phyloP scores from a whole-genome alignment of 495 filamentous ascomycete species.

The Elasticomyces elasticus region DNA sequence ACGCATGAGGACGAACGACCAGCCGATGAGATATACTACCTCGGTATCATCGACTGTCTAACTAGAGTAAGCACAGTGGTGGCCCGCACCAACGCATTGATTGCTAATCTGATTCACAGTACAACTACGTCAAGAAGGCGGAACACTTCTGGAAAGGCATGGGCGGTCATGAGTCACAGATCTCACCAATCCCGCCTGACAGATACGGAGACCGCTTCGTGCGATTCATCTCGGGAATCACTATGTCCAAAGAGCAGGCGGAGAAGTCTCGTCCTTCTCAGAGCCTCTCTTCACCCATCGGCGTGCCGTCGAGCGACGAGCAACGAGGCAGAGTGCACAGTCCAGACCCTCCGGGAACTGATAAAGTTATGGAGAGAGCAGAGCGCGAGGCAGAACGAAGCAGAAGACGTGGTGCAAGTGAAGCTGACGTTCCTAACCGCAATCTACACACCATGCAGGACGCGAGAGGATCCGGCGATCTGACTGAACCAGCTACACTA shows the following conservation, averaged over 20 bases:
- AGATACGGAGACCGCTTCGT: constrained; percentile 91
- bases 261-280: constrained; percentile 44
- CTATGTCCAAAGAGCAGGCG: constrained; percentile 73
- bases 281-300: neutral
- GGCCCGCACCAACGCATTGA: neutral
- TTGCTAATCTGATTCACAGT: constrained; percentile 45
- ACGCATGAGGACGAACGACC: constrained; percentile 81
- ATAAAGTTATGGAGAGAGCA: constrained; percentile 44
- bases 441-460: constrained; percentile 43
- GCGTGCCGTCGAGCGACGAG: neutral
- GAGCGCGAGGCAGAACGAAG: constrained; percentile 37
- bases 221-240: constrained; percentile 81
- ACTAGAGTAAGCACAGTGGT: constrained; percentile 64
- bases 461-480: constrained; percentile 38
- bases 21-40: constrained; percentile 90
- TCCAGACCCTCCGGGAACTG: constrained; percentile 40
- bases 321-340: constrained; percentile 33
- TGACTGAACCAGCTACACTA: constrained; percentile 52
- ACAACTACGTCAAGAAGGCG: constrained; percentile 75
- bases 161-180: constrained; percentile 65
- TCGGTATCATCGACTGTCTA: constrained; percentile 95
- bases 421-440: constrained; percentile 43
- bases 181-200: constrained; percentile 87
- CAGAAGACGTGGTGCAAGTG: constrained; percentile 40
- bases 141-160: constrained; percentile 94